These are phyloP conservation scores for Zygotorulaspora danielsina DNA, from an alignment of 805 yeast genomes.

Conservation along the genomic window DNA sequence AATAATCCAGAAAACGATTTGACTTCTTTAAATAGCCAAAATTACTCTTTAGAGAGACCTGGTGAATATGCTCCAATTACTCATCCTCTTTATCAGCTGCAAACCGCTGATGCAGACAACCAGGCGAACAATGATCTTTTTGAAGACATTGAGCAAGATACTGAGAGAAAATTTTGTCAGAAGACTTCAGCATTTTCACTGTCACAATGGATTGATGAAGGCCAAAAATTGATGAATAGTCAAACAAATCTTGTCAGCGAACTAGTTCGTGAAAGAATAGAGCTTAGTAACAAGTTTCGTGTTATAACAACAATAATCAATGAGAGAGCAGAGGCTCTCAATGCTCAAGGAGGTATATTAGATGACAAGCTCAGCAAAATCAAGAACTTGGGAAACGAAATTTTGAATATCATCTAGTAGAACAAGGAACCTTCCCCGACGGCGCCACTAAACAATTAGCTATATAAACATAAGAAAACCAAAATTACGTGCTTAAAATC, in stretches of 20 bases:
- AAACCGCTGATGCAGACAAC: slow-evolving; percentile 1
- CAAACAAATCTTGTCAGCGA: slow-evolving; percentile 36
- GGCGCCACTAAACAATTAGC: too few species aligned
- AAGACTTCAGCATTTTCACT: slow-evolving; percentile 27
- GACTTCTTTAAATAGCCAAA: neutral
- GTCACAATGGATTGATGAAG: slow-evolving; percentile 39
- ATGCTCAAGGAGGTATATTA: slow-evolving; percentile 31
- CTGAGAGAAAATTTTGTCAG: slow-evolving; percentile 26
- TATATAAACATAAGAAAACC: neutral
- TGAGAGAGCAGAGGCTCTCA: slow-evolving; percentile 35
- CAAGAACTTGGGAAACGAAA: slow-evolving; percentile 42
- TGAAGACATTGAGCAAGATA: slow-evolving; percentile 17
- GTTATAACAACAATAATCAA: slow-evolving; percentile 39
- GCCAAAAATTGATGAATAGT: slow-evolving; percentile 33
- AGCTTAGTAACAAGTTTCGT: slow-evolving; percentile 39
- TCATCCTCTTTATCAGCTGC: slow-evolving; percentile 9
- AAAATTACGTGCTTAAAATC: slow-evolving; percentile 10
- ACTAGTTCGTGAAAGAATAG: slow-evolving; percentile 38
- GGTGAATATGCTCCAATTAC: slow-evolving; percentile 11
- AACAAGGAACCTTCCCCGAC: neutral
- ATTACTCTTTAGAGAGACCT: slow-evolving; percentile 6
- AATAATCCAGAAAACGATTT: neutral
- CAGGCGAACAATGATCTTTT: slow-evolving; percentile 5
- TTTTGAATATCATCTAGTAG: slow-evolving; percentile 33
- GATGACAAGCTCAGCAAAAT: slow-evolving; percentile 38